Base-by-base conservation (phyloP, 768 basidiomycete genomes). In the Rhizopogon sp. region DNA sequence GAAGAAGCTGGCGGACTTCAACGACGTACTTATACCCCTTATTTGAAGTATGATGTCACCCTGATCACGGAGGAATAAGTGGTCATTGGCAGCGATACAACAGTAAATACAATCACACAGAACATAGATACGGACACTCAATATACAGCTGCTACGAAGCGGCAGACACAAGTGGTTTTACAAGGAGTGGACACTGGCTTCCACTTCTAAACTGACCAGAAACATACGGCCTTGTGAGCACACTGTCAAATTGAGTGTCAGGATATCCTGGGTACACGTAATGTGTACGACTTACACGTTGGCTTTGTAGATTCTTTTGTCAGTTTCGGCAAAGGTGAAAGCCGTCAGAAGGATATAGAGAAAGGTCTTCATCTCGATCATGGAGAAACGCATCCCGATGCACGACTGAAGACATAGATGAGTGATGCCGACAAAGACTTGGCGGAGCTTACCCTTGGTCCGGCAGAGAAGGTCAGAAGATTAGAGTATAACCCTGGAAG, bases 321-420 rank as follows among this genome's bases (percentile, higher is more conserved):
- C 73, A 2, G 83, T 80, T 54, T 75, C 63, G 10, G 62, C 65
- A 62, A 87, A 92, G 6, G 69, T 73, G 60, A 90, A 93, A 62
- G 80, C 78, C 11, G 83, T 83, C 42, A 93, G 60, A 20, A 93
- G 75, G 49, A 84, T 77, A 61, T 82, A 90, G 8, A 90, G 63
- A 64, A 93, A 85, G 0, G 80, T 77, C 71, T 93, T 93, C 60
- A 90, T 84, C 72, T 93, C 90, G 52, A 92, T 88, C 65, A 91
- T 72, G 5, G 90, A 88, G 67, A 93, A 90, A 22, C 85, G 82
- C 73, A 88, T 76, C 3, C 90, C 90, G 47, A 91, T 87, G 64
- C 91, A 93, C 1, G 88, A 87, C 90, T 93, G 52, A 50, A 56
- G 54, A 39, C 17, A 31, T 39, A 52, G 58, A 45, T 43, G 4